These are phyloP conservation scores for Diaporthe aspalathi DNA, from an alignment of 2,329 filamentous ascomycete genomes.

Conservation along the genomic window DNA sequence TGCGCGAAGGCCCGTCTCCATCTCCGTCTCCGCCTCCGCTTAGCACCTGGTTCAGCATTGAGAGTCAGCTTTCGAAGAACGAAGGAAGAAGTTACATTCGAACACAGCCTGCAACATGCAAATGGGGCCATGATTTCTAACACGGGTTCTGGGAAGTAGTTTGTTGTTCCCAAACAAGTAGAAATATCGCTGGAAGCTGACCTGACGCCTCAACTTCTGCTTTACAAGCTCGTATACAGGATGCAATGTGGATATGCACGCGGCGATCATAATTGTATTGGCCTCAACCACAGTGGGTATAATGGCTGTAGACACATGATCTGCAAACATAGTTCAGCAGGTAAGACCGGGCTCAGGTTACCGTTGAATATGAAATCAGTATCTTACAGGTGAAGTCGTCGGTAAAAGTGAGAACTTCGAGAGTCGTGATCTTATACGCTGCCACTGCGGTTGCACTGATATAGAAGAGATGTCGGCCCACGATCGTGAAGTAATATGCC, in stretches of 20 bases:
- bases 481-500: no score
- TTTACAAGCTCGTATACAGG: not conserved
- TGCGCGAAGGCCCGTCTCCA: not conserved
- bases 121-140: no score
- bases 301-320: not conserved
- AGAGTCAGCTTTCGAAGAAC: no score
- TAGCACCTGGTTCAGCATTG: no score
- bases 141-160: no score
- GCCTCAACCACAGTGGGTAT: not conserved
- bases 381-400: slow-evolving; percentile 19
- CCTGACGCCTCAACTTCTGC: not conserved
- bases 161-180: no score
- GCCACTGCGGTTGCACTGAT: slow-evolving; percentile 1
- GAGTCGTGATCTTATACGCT: slow-evolving; percentile 9
- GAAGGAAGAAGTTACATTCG: no score
- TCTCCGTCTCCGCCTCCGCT: no score
- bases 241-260: slow-evolving; percentile 4
- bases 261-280: not conserved
- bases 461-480: not conserved
- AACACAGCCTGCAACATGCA: no score
- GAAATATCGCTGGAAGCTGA: no score
- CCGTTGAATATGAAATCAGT: not conserved
- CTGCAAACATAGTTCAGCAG: not conserved
- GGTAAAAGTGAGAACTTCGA: not conserved
- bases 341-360: not conserved